A percentile compares a stretch with the other conserved stretches of the same genome.
phyloP scores from a whole-genome alignment of 768 basidiomycete species.

The Suillus bovinus region DNA sequence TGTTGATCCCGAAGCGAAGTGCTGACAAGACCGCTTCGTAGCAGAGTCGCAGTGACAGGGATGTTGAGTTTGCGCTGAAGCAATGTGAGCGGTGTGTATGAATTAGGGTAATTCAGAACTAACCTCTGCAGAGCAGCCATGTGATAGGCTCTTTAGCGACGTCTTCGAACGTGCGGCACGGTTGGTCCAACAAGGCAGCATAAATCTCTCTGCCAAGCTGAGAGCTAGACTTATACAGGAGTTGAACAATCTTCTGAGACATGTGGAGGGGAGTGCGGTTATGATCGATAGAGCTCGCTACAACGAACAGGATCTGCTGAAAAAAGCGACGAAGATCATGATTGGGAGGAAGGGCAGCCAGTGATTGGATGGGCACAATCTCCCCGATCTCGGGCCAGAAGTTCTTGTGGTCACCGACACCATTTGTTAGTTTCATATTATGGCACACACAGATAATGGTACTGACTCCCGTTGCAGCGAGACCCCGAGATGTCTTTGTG shows the following conservation, averaged over 20 bases:
- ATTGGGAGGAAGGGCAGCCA: conserved; percentile 72
- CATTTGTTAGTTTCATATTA: conserved; percentile 9
- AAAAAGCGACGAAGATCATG: conserved; percentile 87
- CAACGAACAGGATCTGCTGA: conserved; percentile 78
- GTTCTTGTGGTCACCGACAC: background rate
- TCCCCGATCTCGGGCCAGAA: no score
- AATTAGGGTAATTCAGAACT: conserved; percentile 24
- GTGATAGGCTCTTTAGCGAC: conserved; percentile 96
- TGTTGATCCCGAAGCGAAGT: conserved; percentile 83
- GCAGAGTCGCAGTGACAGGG: conserved; percentile 85
- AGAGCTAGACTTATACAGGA: conserved; percentile 85
- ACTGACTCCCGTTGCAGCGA: conserved; percentile 15
- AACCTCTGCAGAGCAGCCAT: conserved; percentile 95
- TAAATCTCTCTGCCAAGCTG: conserved; percentile 93
- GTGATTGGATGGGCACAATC: conserved; percentile 71
- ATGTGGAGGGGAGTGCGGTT: conserved; percentile 88
- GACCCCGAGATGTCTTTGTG: conserved; percentile 4
- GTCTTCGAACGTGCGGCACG: conserved; percentile 88
- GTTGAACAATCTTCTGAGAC: conserved; percentile 96
- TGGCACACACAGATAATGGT: conserved; percentile 14
- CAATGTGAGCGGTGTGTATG: conserved; percentile 11
- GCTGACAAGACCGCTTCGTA: conserved; percentile 81
- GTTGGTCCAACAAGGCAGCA: conserved; percentile 82
- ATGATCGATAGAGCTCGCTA: conserved; percentile 75
- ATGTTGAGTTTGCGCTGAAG: conserved; percentile 94